phyloP scores from a whole-genome alignment of 495 filamentous ascomycete genomes.

The Penicillium verhagenii region DNA sequence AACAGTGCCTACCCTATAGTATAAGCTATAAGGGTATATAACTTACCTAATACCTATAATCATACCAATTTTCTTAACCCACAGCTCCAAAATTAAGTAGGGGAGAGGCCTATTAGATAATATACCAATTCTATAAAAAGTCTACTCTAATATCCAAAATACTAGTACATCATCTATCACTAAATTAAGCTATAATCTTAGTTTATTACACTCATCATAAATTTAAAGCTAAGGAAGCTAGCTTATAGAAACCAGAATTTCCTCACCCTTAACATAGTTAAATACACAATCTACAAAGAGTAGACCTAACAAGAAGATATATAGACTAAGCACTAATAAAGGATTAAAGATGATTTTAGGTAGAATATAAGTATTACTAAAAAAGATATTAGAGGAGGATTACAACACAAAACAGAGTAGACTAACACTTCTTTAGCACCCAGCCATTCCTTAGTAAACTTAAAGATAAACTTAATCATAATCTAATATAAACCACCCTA shows the following conservation, averaged over 20 bases:
- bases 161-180: slow-evolving; percentile 20
- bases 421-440: slow-evolving; percentile 30
- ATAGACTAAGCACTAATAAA: slow-evolving; percentile 32
- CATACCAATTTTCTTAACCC: slow-evolving; percentile 32
- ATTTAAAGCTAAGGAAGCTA: slow-evolving; percentile 29
- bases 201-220: slow-evolving; percentile 25
- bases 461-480: slow-evolving; percentile 33
- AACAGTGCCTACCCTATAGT: slow-evolving; percentile 34
- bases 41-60: slow-evolving; percentile 33
- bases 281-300: slow-evolving; percentile 36
- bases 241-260: slow-evolving; percentile 29
- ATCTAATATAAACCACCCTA: slow-evolving; percentile 27
- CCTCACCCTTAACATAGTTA: slow-evolving; percentile 20
- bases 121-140: slow-evolving; percentile 32
- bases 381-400: slow-evolving; percentile 8
- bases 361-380: slow-evolving; percentile 35
- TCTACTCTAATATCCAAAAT: slow-evolving; percentile 26
- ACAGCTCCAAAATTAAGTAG: slow-evolving; percentile 31
- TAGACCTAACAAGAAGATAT: slow-evolving; percentile 35
- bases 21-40: slow-evolving; percentile 33
- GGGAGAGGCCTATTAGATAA: slow-evolving; percentile 28
- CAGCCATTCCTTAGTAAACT: slow-evolving; percentile 35
- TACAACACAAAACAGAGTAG: not conserved
- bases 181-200: slow-evolving; percentile 23
- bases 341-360: slow-evolving; percentile 40